phyloP scores from a whole-genome alignment of 2,329 filamentous ascomycete genomes.

The Sclerotinia minor region DNA sequence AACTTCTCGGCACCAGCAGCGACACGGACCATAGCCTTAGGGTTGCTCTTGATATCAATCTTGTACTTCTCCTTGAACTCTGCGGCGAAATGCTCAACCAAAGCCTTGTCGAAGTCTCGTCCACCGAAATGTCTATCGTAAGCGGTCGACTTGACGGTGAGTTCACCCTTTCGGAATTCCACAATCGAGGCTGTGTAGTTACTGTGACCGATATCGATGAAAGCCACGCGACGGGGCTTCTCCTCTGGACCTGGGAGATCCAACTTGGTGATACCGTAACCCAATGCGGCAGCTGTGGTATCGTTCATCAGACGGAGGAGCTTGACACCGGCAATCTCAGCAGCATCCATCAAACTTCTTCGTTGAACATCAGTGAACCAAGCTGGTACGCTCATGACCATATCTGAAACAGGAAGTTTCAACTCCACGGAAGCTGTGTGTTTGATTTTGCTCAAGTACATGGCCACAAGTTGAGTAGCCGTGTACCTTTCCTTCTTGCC shows the following conservation, averaged over 20 bases:
- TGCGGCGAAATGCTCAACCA: slow-evolving; percentile 90
- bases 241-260: slow-evolving; percentile 87
- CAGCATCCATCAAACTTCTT: slow-evolving; percentile 82
- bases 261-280: slow-evolving; percentile 96
- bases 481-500: slow-evolving; percentile 95
- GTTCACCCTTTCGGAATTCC: slow-evolving; percentile 95
- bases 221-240: slow-evolving; percentile 85
- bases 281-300: slow-evolving; percentile 91
- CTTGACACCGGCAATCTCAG: slow-evolving; percentile 92
- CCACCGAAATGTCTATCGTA: slow-evolving; percentile 97
- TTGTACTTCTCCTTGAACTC: slow-evolving; percentile 99
- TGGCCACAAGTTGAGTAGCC: slow-evolving; percentile 89
- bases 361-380: slow-evolving; percentile 98
- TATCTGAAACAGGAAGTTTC: slow-evolving; percentile 85
- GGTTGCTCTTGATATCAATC: slow-evolving; percentile 88
- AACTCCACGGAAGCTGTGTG: slow-evolving; percentile 83
- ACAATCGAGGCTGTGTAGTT: slow-evolving; percentile 94
- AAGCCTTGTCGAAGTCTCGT: slow-evolving; percentile 91
- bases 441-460: slow-evolving; percentile 95
- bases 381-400: slow-evolving; percentile 90
- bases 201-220: slow-evolving; percentile 94
- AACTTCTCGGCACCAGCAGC: slow-evolving; percentile 90
- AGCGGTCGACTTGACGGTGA: slow-evolving; percentile 87
- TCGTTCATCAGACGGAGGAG: slow-evolving; percentile 95
- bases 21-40: slow-evolving; percentile 85